phyloP scores from a whole-genome alignment of 495 filamentous ascomycete species.

The Physcia stellaris region DNA sequence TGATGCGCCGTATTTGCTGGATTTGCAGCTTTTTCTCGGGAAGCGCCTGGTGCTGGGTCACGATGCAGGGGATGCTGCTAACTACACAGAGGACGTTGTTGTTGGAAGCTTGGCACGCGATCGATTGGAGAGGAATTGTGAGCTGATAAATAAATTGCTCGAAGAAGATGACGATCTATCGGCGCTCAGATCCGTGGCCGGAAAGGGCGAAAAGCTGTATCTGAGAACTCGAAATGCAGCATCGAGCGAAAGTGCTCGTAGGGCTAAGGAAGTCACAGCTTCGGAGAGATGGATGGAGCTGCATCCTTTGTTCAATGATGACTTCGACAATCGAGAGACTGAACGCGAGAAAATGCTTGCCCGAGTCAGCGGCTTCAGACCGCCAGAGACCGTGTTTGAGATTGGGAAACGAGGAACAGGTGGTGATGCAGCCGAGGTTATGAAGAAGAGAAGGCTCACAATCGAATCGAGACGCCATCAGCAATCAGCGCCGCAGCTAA shows the following conservation, averaged over 20 bases:
- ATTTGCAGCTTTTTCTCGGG: conserved; percentile 88
- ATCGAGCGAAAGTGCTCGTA: conserved; percentile 73
- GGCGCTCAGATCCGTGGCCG: conserved; percentile 53
- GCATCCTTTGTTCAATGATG: conserved; percentile 64
- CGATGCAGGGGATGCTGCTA: conserved; percentile 35
- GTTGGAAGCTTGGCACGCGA: conserved; percentile 61
- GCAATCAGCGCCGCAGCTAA: conserved; percentile 15
- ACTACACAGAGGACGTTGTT: conserved; percentile 68
- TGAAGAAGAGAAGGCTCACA: conserved; percentile 51
- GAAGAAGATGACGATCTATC: conserved; percentile 60
- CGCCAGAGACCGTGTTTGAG: conserved; percentile 89
- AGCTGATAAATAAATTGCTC: conserved; percentile 66
- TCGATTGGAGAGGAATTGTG: conserved; percentile 53
- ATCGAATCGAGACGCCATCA: conserved; percentile 25
- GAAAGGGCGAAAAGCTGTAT: conserved; percentile 89
- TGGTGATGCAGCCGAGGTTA: conserved; percentile 63
- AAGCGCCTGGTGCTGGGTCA: conserved; percentile 60
- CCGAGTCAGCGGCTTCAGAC: conserved; percentile 71
- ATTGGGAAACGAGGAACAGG: conserved; percentile 49
- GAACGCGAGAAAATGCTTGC: conserved; percentile 75
- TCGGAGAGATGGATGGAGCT: conserved; percentile 54
- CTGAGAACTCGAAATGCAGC: conserved; percentile 78
- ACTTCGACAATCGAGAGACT: conserved; percentile 44
- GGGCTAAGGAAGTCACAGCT: conserved; percentile 58
- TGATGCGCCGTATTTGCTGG: conserved; percentile 81